phyloP scores from a whole-genome alignment of 1,284 basidiomycete genomes.

The Porogramme epimiltina region DNA sequence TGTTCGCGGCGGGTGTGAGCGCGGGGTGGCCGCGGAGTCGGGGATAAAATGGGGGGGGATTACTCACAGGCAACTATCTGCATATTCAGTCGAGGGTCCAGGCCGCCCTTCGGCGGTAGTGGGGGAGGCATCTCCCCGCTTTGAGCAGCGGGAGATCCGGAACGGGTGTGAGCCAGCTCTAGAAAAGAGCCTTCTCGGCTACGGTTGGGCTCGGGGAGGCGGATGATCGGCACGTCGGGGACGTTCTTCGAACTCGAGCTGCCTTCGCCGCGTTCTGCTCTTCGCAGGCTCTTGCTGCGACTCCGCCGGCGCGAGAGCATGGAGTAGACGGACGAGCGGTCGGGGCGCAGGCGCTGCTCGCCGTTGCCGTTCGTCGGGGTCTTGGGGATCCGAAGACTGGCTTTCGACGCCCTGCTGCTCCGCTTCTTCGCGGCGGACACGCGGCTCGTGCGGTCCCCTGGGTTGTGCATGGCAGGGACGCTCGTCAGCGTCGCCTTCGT shows the following conservation, averaged over 20 bases:
- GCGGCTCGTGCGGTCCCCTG: constrained; percentile 31
- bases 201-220: constrained; percentile 17
- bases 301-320: constrained; percentile 20
- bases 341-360: constrained; percentile 16
- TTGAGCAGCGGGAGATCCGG: constrained; percentile 22
- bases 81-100: neutral
- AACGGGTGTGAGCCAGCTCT: constrained; percentile 29
- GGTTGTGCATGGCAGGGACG: constrained; percentile 8
- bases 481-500: constrained; percentile 33
- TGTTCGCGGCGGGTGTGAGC: neutral
- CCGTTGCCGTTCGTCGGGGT: constrained; percentile 19
- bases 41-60: neutral
- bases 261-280: constrained; percentile 15
- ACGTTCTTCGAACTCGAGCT: constrained; percentile 5
- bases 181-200: constrained; percentile 30
- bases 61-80: constrained; percentile 8
- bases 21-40: neutral
- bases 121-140: constrained; percentile 14
- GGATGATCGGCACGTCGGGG: constrained; percentile 24
- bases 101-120: constrained; percentile 13
- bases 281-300: constrained; percentile 27
- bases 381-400: constrained; percentile 55
- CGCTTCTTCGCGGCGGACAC: constrained; percentile 62
- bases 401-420: constrained; percentile 57
- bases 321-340: constrained; percentile 17